phyloP scores from a whole-genome alignment of 768 basidiomycete species.

The Rubroboletus pulcherrimus region DNA sequence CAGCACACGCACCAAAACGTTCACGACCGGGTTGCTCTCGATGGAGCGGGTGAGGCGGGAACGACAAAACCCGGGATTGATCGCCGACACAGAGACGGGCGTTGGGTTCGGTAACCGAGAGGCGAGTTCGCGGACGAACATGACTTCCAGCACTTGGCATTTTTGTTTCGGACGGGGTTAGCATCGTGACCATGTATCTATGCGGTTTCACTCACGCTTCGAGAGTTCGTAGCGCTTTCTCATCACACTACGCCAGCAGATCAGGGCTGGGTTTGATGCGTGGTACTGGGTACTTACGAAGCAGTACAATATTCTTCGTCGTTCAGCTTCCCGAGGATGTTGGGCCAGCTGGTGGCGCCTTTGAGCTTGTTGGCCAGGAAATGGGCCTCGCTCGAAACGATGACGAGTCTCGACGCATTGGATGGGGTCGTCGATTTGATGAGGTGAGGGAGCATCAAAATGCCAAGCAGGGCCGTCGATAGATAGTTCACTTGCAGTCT shows the following conservation, averaged over 20 bases:
- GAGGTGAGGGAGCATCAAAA: constrained; percentile 35
- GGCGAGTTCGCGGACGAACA: constrained; percentile 35
- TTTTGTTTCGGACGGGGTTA: background rate
- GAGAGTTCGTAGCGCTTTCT: constrained; percentile 22
- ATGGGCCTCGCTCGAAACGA: constrained; percentile 32
- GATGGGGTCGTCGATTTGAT: constrained; percentile 24
- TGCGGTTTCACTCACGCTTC: constrained; percentile 20
- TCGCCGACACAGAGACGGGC: constrained; percentile 29
- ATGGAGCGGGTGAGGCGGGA: constrained; percentile 28
- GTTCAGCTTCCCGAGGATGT: constrained; percentile 29
- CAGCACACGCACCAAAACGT: background rate
- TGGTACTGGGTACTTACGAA: constrained; percentile 12
- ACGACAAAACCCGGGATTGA: constrained; percentile 36
- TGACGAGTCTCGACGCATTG: constrained; percentile 25
- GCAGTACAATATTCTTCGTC: constrained; percentile 27
- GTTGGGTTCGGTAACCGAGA: constrained; percentile 27
- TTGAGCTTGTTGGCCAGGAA: constrained; percentile 10
- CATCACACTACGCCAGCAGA: constrained; percentile 18
- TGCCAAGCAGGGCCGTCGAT: constrained; percentile 33
- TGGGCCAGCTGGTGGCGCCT: constrained; percentile 12
- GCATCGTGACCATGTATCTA: background rate
- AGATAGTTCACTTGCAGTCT: constrained; percentile 38
- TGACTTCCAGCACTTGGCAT: constrained; percentile 29
- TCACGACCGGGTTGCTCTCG: constrained; percentile 4
- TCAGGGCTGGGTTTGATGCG: background rate